Conservation (phyloP, 1,284 basidiomycete genomes). For the Moesziomyces parantarcticus region DNA sequence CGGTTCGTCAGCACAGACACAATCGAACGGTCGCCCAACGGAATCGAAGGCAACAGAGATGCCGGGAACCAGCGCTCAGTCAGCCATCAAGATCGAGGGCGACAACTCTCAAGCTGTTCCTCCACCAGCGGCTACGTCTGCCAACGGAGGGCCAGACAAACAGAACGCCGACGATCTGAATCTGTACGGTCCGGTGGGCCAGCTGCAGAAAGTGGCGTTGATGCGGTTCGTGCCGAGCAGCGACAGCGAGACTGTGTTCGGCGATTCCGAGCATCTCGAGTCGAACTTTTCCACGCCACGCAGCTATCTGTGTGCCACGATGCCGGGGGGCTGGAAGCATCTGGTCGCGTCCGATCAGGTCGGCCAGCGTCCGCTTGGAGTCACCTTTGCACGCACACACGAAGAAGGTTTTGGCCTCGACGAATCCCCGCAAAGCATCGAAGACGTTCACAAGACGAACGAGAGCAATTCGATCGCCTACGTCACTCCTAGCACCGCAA, state of each 20-base stretch:
- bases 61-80: conserved; percentile 26
- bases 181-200: conserved; percentile 85
- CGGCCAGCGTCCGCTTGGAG: conserved; percentile 25
- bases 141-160: conserved; percentile 7
- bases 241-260: conserved; percentile 36
- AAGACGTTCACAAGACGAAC: conserved; percentile 73
- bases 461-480: conserved; percentile 80
- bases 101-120: not conserved
- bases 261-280: conserved; percentile 49
- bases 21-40: not conserved
- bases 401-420: conserved; percentile 82
- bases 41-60: conserved; percentile 2
- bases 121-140: not conserved
- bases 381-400: conserved; percentile 79
- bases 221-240: conserved; percentile 73
- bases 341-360: conserved; percentile 5
- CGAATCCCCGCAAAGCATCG: conserved; percentile 18
- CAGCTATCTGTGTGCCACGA: conserved; percentile 40
- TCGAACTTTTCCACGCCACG: conserved; percentile 44
- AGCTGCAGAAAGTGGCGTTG: conserved; percentile 94
- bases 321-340: conserved; percentile 26
- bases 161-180: conserved; percentile 48
- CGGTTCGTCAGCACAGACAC: not conserved
- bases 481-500: conserved; percentile 77
- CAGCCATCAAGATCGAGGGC: conserved; percentile 41